Evolutionary conservation across 495 filamentous ascomycete species (phyloP), one percentile per base, ranked within the genome.

Genomic region (Hyaloscypha finlandica): DNA sequence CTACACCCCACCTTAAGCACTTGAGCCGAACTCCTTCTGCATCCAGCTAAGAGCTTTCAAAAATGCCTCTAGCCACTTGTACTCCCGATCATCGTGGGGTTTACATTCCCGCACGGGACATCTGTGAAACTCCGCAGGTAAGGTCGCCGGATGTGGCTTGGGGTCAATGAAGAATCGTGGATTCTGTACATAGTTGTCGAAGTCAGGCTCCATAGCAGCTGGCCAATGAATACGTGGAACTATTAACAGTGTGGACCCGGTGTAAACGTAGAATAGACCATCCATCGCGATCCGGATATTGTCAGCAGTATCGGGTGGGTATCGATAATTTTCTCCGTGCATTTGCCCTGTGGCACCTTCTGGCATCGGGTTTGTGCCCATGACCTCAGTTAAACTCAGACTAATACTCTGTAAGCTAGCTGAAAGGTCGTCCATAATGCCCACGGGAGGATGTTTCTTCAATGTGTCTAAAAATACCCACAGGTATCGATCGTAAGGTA

Each of bases 401-500:
- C 0, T 37, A 6, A 37, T 12, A 37, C 12, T 37, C 8, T 12
- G 12, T 8, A 37, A 37, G 12, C 35, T 37, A 37, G 35, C 6
- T 12, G 35, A 0, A 12, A 37, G 1, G 12, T 6, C 0, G 12
- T 37, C 35, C 8, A 37, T 12, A 37, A 8, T 3, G 12, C 3
- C 12, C 35, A 12, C 35, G 8, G 35, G 35, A 37, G 35, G 35
- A 37, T 37, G 35, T 3, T 54, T 37, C n/a, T 39, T 30, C 52
- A 65, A 45, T 6, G 64, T 19, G 4, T 61, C 62, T 31, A 69
- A 33, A 31, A 66, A 70, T 2, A 61, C 22, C 64, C 58, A 63
- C n/a, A 70, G 32, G 37, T 65, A 70, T 20, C 59, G 58, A 32
- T 70, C 68, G 39, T 70, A 66, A 6, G 68, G 68, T 5, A 70